These are phyloP conservation scores for Ceriops decandra DNA, from an alignment of 345 rosid species.

Conservation along the genomic window DNA sequence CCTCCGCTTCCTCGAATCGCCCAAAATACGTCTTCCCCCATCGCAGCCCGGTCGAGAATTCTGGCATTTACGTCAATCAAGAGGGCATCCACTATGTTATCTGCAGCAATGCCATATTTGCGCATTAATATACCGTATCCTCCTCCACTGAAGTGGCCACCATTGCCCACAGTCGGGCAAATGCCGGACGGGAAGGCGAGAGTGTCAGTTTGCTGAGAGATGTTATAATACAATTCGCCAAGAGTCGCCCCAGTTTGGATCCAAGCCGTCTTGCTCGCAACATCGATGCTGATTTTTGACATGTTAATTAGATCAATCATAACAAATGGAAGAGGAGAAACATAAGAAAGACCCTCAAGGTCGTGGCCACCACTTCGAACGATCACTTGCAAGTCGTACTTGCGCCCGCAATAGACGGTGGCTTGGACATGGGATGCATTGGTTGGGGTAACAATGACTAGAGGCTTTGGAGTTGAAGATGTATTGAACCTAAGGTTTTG, in stretches of 20 bases:
- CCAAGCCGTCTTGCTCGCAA: too few relatives aligned
- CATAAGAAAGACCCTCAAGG: too few relatives aligned
- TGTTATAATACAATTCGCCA: too few relatives aligned
- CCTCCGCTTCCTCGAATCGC: conserved; percentile 1
- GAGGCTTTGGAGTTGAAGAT: neutral
- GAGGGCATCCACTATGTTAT: neutral
- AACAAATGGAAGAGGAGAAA: too few relatives aligned
- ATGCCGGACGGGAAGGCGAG: too few relatives aligned
- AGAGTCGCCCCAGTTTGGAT: too few relatives aligned
- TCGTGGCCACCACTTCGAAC: too few relatives aligned
- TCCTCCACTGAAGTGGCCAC: conserved; percentile 19
- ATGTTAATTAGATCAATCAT: too few relatives aligned
- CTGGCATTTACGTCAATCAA: neutral
- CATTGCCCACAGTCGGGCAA: conserved; percentile 2
- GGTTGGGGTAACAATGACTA: neutral
- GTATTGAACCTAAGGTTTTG: conserved; percentile 1
- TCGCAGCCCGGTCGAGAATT: neutral
- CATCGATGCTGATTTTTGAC: too few relatives aligned
- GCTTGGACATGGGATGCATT: neutral
- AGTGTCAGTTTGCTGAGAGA: too few relatives aligned
- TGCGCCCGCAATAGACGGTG: neutral
- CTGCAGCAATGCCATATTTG: conserved; percentile 16
- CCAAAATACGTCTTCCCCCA: conserved; percentile 3
- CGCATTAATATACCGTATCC: conserved; percentile 1
- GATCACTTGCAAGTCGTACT: neutral